Base-by-base conservation (phyloP, 2,329 filamentous ascomycete species). In the Thelonectria discophora region DNA sequence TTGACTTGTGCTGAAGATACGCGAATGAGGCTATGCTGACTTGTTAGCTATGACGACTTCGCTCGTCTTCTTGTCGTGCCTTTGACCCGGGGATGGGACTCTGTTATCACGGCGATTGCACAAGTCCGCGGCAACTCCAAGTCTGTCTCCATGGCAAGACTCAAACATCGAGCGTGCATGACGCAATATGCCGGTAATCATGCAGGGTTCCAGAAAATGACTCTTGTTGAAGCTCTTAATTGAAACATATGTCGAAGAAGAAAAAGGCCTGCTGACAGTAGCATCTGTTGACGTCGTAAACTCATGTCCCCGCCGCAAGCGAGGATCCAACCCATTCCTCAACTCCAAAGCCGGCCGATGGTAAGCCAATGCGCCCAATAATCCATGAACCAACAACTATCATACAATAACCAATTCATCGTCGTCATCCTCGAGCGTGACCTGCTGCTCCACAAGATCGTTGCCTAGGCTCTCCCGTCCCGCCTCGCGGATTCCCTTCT, bases 401-500 rank as follows among this genome's bases (percentile, higher is more conserved):
- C 73, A 77, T 65, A 83, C 73, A 73, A 84, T 82, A 58, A 84
- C 72, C 66, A 84, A 69, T 65, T 87, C 86, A 58, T 85, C 82
- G 52, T 84, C 82, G 66, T 84, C 81, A 62, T 83, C 80, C 50
- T 76, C 75, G 46, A 80, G 69, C 54, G 69, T 67, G 34, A 79
- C 71, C 70, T 73, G 75, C 55, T 76, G 68, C 50, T 72, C 72
- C 39, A 64, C 55, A 60, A 80, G 75, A 53, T 85, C 84, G n/a
- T 76, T 80, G 10, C 88, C 88, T 2, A 93, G 73, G 71, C 90
- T 93, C 72, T 93, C 91, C 62, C 90, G 82, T 1, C 91, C 91
- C 4, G 91, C 90, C 76, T 92, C 90, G 56, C 88, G 85, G 64
- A 94, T 93, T 0, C 91, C 91, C 74, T 89, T 91, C 43, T 88